Base-by-base conservation (phyloP, 768 basidiomycete species). In the Boletales sp. region DNA sequence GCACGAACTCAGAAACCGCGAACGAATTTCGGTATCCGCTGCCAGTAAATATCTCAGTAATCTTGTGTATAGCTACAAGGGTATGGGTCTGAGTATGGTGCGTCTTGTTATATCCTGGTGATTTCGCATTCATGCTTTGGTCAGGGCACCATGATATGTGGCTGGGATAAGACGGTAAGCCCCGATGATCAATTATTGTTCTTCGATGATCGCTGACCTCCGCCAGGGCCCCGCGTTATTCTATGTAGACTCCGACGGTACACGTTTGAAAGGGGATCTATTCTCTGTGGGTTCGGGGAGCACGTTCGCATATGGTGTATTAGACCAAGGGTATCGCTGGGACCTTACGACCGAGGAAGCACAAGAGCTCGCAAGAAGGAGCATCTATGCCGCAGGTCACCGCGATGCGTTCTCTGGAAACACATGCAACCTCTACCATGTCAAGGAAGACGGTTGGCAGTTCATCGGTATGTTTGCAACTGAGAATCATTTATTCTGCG, bases 101-200 rank as follows among this genome's bases (percentile, higher is more conserved):
- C n/a, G 84, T 19, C 40, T 42, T 44, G 39, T 43, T 43, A 24
- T 18, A 18, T 35, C 52, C n/a, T 40, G 27, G 35, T 24, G 34
- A 40, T 10, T 44, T n/a, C 37, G 27, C 40, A 38, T 45, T 54
- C 38, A 58, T 9, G 40, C 21, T 30, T 39, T 42, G 4, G 4
- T 11, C 59, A 94, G 93, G 97, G 97, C 43, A 99, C 97, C 0
- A 99, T 98, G 97, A 94, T 99, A 49, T 97, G 94, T 62, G 97
- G 97, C 24, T 98, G 94, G 94, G 97, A 99, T 73, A 98, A 98
- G 76, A 97, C 94, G 12, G 90, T 88, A 53, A 60, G 86, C 71
- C 5, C 14, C 21, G 14, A 37, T 30, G 31, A 45, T 18, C 21
- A n/a, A 44, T 10, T 18, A 24, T 40, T 39, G 11, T 40, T 43